Conservation (phyloP, 768 basidiomycete species). For the Kwoniella mangroviensis region DNA sequence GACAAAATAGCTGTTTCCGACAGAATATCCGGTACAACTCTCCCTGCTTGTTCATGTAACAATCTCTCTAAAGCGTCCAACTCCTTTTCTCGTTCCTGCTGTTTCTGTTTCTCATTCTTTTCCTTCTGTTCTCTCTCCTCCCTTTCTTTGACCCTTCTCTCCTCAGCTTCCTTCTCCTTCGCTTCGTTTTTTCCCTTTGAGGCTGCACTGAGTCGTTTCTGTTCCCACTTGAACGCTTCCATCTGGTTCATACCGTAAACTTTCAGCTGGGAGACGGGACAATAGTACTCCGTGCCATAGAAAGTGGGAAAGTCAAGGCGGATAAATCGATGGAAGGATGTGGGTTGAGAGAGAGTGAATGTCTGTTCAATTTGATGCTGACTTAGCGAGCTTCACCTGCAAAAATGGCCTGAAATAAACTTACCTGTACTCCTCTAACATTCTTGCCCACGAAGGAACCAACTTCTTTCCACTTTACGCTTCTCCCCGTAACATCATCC, state of each 20-base stretch:
- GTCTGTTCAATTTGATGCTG: constrained; percentile 29
- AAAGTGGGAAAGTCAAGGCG: constrained; percentile 91
- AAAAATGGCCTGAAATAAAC: constrained; percentile 39
- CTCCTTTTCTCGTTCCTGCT: constrained; percentile 37
- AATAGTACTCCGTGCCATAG: constrained; percentile 95
- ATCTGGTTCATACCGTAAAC: constrained; percentile 96
- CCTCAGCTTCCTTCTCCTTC: constrained; percentile 33
- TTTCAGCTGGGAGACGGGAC: constrained; percentile 86
- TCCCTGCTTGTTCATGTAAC: constrained; percentile 39
- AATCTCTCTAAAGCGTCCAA: constrained; percentile 41
- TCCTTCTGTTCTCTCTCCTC: constrained; percentile 18
- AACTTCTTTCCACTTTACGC: constrained; percentile 66
- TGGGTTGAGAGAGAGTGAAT: constrained; percentile 53
- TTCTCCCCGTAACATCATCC: constrained; percentile 18
- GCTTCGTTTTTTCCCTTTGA: constrained; percentile 33
- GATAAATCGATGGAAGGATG: constrained; percentile 84
- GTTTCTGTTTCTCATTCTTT: constrained; percentile 24
- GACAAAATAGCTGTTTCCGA: constrained; percentile 22
- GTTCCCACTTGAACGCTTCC: constrained; percentile 87
- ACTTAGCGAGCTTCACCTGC: background rate
- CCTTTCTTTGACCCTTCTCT: constrained; percentile 27
- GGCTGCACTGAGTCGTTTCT: constrained; percentile 35
- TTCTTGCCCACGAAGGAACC: constrained; percentile 85
- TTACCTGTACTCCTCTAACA: constrained; percentile 83
- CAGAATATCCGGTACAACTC: constrained; percentile 16